These are phyloP conservation scores for Colletotrichum brevisporum DNA, from an alignment of 2,329 filamentous ascomycete genomes.

Conservation along the genomic window DNA sequence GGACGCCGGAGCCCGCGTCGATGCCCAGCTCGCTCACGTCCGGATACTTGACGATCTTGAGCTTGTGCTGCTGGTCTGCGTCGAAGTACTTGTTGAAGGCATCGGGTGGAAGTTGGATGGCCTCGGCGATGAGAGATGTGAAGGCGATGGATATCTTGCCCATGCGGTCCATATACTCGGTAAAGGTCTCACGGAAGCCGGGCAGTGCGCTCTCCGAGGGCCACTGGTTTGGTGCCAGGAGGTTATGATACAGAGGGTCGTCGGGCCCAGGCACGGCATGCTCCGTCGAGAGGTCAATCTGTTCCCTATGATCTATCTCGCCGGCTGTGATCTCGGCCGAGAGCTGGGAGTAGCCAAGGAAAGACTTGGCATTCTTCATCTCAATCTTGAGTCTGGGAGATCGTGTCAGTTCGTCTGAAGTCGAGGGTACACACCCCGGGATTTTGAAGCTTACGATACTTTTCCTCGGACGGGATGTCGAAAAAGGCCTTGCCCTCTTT, in stretches of 20 bases:
- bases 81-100: conserved; percentile 89
- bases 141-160: conserved; percentile 79
- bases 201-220: conserved; percentile 75
- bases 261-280: conserved; percentile 74
- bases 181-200: conserved; percentile 76
- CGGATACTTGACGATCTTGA: conserved; percentile 91
- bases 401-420: conserved; percentile 18
- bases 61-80: conserved; percentile 81
- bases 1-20: conserved; percentile 48
- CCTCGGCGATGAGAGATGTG: conserved; percentile 85
- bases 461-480: conserved; percentile 81
- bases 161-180: conserved; percentile 85
- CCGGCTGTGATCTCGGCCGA: conserved; percentile 81
- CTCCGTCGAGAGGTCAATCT: conserved; percentile 88
- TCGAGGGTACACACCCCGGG: neutral
- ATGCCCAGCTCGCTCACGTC: conserved; percentile 74
- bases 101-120: conserved; percentile 77
- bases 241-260: conserved; percentile 80
- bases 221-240: conserved; percentile 87
- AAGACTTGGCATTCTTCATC: conserved; percentile 81
- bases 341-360: conserved; percentile 78
- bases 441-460: conserved; percentile 60
- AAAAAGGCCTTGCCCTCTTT: conserved; percentile 81
- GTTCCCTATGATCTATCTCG: conserved; percentile 84
- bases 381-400: conserved; percentile 71